Evolutionary conservation across 31 red algal genomes (phyloP), one percentile per base, ranked within the genome.

Genomic region (Odonthalia washingtoniensis): DNA sequence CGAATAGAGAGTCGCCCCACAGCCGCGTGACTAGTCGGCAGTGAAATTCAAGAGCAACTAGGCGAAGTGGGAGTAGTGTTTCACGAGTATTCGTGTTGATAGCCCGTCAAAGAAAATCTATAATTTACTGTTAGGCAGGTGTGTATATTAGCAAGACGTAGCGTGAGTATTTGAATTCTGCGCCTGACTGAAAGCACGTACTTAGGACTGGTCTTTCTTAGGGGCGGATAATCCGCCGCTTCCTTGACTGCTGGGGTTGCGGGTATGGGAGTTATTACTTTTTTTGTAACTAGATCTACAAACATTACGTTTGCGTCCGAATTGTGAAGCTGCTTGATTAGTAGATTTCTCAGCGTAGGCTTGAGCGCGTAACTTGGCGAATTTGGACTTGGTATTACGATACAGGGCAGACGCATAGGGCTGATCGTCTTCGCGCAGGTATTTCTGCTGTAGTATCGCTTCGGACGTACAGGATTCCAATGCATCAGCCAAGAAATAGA

Each of bases 371-470:
- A 87, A 72, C 21, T 77, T 57, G 28, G 73, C 40, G 53, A 87
- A 69, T 31, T 87, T 77, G 4, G 34, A 21, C 4, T 66, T 87
- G 46, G 64, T 49, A 2, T 30, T 28, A 32, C 36, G 24, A 40
- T 78, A 87, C 37, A 70, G 32, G 4, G 46, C 36, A 4, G 73
- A 78, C 3, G 72, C 2, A 43, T 46, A 87, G 12, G 26, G 18
- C 4, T 78, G 52, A 45, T 65, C 49, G 84, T 66, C 49, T 24
- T 87, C 74, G 60, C 42, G 28, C 24, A 87, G 74, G 31, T 87
- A 87, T 34, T 87, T 87, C 74, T 78, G 84, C 24, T 77, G 70
- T 31, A 87, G 53, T 67, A 87, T 78, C 38, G 72, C 84, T 39
- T 78, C 84, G 2, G 72, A 65, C 46, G 61, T 87, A 4, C 84